A percentile compares a stretch with the other conserved stretches of the same genome.
phyloP scores from a whole-genome alignment of 768 basidiomycete species.

The Mycena metata region DNA sequence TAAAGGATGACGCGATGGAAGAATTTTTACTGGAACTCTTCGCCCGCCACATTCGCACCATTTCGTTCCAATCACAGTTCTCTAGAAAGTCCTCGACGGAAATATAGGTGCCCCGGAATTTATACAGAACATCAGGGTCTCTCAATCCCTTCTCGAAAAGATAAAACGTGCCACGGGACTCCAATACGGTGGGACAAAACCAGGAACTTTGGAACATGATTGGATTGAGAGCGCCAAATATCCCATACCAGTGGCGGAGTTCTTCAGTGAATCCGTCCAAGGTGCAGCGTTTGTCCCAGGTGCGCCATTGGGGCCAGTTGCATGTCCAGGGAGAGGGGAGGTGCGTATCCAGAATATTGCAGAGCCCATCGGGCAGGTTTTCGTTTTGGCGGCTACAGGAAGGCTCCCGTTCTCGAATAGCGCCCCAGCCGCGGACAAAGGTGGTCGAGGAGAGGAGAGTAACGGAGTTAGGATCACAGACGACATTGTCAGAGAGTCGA shows the following conservation, averaged over 20 bases:
- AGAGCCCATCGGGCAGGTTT: too few relatives aligned
- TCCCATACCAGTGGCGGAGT: not conserved
- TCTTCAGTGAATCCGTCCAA: not conserved
- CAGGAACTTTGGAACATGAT: not conserved
- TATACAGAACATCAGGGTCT: not conserved
- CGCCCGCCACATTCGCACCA: not conserved
- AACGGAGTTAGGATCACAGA: too few relatives aligned
- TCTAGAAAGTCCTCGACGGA: conserved; percentile 4
- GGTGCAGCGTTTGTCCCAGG: not conserved
- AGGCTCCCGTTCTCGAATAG: too few relatives aligned
- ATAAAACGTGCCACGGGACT: conserved; percentile 1
- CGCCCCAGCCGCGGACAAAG: too few relatives aligned
- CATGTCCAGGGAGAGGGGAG: conserved; percentile 6
- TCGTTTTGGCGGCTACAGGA: too few relatives aligned
- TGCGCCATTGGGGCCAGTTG: not conserved
- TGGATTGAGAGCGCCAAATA: not conserved
- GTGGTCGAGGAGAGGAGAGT: too few relatives aligned
- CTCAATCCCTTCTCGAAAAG: not conserved
- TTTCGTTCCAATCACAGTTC: not conserved
- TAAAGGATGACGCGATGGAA: not conserved
- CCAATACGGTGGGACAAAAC: not conserved
- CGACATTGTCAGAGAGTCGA: not conserved
- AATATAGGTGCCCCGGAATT: not conserved
- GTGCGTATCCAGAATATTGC: not conserved
- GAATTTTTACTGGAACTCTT: not conserved